Evolutionary conservation across 108 stramenopile genomes (phyloP).

Genomic region (Cyclostephanos invisitatus): DNA sequence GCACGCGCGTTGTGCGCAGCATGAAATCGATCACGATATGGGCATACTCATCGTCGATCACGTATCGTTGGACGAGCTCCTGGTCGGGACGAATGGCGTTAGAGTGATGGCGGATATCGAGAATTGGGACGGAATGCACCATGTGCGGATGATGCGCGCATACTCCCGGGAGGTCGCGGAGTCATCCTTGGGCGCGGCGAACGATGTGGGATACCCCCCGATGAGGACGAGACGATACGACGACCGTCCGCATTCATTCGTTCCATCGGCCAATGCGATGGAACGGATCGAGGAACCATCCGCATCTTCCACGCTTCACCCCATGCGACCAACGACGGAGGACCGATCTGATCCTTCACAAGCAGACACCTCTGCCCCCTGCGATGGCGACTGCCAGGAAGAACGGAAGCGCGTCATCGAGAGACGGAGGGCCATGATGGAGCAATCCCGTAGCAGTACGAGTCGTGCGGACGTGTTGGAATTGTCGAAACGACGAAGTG

Average conservation of each 20-base stretch:
- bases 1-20: constrained; percentile 68
- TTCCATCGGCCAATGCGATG: constrained; percentile 15
- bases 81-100: too few species aligned
- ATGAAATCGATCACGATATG: constrained; percentile 88
- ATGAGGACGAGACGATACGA: too few species aligned
- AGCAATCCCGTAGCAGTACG: constrained; percentile 52
- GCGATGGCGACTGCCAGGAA: constrained; percentile 38
- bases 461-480: constrained; percentile 50
- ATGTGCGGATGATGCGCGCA: constrained; percentile 32
- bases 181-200: constrained; percentile 27
- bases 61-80: constrained; percentile 61
- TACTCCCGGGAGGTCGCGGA: constrained; percentile 38
- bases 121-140: constrained; percentile 51
- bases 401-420: constrained; percentile 27
- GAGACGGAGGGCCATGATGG: constrained; percentile 52
- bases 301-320: background rate
- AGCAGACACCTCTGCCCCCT: background rate
- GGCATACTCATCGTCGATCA: constrained; percentile 85
- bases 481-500: constrained; percentile 49
- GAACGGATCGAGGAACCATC: background rate
- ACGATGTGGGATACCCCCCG: background rate
- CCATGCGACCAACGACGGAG: too few species aligned
- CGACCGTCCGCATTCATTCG: constrained; percentile 14
- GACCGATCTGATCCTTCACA: too few species aligned
- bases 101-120: constrained; percentile 68